phyloP scores from a whole-genome alignment of 805 yeast species.

The Phaffomyces antillensis region DNA sequence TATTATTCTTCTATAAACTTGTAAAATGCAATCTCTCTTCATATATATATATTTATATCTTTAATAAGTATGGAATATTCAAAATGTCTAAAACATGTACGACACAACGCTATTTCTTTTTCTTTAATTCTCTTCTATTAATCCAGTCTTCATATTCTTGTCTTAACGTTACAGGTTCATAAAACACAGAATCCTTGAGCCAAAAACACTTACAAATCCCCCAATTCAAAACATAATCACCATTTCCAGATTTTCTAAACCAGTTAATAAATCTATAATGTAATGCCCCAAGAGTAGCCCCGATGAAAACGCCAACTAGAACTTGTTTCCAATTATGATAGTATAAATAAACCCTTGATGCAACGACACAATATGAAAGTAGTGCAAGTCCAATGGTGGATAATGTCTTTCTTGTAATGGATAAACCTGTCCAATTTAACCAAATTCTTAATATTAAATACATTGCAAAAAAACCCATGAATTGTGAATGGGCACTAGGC shows the following conservation, averaged over 20 bases:
- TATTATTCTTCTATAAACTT: no score
- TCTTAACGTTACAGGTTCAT: constrained; percentile 37
- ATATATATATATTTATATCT: no score
- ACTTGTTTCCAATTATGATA: constrained; percentile 78
- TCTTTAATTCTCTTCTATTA: constrained; percentile 15
- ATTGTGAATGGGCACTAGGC: constrained; percentile 97
- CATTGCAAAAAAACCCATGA: constrained; percentile 78
- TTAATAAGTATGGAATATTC: no score
- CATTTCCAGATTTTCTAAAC: constrained; percentile 59
- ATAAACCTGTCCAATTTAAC: constrained; percentile 36
- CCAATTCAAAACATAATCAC: constrained; percentile 58
- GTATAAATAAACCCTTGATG: constrained; percentile 67
- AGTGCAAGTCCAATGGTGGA: constrained; percentile 25
- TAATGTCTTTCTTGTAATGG: constrained; percentile 20
- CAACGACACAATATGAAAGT: constrained; percentile 40
- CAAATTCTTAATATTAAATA: constrained; percentile 42
- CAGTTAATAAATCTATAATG: constrained; percentile 50
- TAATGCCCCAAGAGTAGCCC: constrained; percentile 47
- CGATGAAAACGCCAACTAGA: constrained; percentile 59
- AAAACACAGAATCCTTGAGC: constrained; percentile 55
- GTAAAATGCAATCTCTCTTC: no score
- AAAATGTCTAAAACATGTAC: no score
- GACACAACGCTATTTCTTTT: not conserved
- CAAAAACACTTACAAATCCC: constrained; percentile 42
- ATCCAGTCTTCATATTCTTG: constrained; percentile 37